Percentiles rank a stretch among this genome's conserved stretches.
phyloP scores from a whole-genome alignment of 441 rosid genomes.

The Croton setiger region DNA sequence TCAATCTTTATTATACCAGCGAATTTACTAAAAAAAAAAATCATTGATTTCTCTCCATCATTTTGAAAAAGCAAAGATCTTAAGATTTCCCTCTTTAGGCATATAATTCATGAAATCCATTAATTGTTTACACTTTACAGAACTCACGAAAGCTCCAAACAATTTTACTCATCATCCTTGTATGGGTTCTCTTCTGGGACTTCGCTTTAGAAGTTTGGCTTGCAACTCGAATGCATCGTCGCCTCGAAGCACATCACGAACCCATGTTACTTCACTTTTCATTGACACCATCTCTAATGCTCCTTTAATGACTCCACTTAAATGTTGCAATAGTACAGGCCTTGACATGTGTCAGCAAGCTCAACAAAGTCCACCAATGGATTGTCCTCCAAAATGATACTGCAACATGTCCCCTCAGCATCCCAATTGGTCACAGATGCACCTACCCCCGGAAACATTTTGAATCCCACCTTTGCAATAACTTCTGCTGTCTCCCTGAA shows the following conservation, averaged over 20 bases:
- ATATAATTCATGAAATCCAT: not conserved
- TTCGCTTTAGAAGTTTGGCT: constrained; percentile 79
- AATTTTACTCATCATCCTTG: constrained; percentile 75
- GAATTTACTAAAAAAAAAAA: too few relatives aligned
- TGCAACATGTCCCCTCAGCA: constrained; percentile 81
- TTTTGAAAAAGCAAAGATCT: not conserved
- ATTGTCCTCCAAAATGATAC: constrained; percentile 76
- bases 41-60: too few relatives aligned
- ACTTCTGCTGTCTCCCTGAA: constrained; percentile 89
- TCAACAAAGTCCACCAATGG: constrained; percentile 89
- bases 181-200: constrained; percentile 88
- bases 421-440: constrained; percentile 91
- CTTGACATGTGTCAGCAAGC: constrained; percentile 90
- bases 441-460: constrained; percentile 88
- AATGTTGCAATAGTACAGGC: constrained; percentile 85
- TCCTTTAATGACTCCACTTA: constrained; percentile 89
- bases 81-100: not conserved
- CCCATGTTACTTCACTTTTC: constrained; percentile 95
- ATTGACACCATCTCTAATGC: constrained; percentile 97
- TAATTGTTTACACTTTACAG: constrained; percentile 1
- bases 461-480: constrained; percentile 94
- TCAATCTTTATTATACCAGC: too few relatives aligned
- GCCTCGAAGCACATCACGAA: constrained; percentile 76
- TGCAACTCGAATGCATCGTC: constrained; percentile 88
- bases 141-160: not conserved